A percentile compares a stretch with the other conserved stretches of the same genome.
These are phyloP conservation scores for Puccinia polysora DNA, from an alignment of 1,284 basidiomycete species.

Conservation along the genomic window DNA sequence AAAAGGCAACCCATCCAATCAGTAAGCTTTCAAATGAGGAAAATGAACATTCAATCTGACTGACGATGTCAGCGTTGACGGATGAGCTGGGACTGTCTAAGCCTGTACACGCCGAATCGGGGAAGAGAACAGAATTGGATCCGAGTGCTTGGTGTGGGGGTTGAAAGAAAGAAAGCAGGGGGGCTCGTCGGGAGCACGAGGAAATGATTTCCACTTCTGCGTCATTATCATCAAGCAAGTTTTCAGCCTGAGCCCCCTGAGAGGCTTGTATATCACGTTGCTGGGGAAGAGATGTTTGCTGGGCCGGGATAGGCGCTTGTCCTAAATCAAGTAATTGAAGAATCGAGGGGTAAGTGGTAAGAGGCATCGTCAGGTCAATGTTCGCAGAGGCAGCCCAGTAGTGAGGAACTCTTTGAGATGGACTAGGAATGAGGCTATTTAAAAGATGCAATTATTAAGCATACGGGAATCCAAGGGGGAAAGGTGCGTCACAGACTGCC, in stretches of 20 bases:
- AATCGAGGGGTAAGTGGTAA: not conserved
- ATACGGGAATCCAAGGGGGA: too few relatives aligned
- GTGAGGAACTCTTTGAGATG: not conserved
- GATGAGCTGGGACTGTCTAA: constrained; percentile 18
- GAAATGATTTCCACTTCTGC: constrained; percentile 29
- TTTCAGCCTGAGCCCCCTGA: constrained; percentile 1
- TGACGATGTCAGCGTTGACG: constrained; percentile 22
- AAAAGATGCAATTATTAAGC: too few relatives aligned
- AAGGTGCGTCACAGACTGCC: too few relatives aligned
- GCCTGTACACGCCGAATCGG: constrained; percentile 4
- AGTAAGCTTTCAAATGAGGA: not conserved
- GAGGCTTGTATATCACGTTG: not conserved
- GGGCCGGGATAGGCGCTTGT: not conserved
- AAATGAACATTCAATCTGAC: not conserved
- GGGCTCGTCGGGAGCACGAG: not conserved
- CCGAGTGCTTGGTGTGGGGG: not conserved
- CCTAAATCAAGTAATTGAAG: not conserved
- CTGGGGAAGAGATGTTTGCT: not conserved
- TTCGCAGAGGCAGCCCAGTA: not conserved
- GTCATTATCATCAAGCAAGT: constrained; percentile 9
- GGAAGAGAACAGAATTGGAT: constrained; percentile 43
- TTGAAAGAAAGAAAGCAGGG: not conserved
- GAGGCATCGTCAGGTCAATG: not conserved
- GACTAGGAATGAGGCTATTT: not conserved
- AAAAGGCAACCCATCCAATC: not conserved